Evolutionary conservation across 768 basidiomycete species (phyloP).

Genomic region (Pisolithus albus): DNA sequence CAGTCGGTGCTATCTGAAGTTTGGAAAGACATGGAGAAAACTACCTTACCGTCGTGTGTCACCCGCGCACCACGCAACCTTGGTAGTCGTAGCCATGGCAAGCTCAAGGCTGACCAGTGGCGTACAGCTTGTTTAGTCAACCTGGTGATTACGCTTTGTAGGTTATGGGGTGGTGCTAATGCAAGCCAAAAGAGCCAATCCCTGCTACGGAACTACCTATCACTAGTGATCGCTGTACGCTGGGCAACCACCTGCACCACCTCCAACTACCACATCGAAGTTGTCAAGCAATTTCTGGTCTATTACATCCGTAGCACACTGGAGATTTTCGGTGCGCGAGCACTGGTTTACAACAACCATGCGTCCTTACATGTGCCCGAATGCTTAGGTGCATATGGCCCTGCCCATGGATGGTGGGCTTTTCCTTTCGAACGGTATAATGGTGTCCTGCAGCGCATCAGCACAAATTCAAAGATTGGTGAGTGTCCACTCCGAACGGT

Average conservation of each 20-base stretch:
- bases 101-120: slow-evolving; percentile 28
- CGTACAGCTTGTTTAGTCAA: slow-evolving; percentile 16
- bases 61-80: slow-evolving; percentile 25
- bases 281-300: not conserved
- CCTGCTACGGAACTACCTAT: not conserved
- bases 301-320: not conserved
- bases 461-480: slow-evolving; percentile 30
- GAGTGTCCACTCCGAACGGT: no score
- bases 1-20: not conserved
- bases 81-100: slow-evolving; percentile 26
- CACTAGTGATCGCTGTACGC: not conserved
- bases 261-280: not conserved
- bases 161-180: slow-evolving; percentile 20
- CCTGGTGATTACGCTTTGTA: slow-evolving; percentile 23
- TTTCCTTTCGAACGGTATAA: slow-evolving; percentile 28
- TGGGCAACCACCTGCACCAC: not conserved
- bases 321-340: not conserved
- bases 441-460: slow-evolving; percentile 22
- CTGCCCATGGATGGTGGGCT: slow-evolving; percentile 21
- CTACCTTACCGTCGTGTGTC: slow-evolving; percentile 15
- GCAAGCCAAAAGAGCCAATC: not conserved
- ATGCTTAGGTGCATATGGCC: slow-evolving; percentile 23
- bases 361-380: slow-evolving; percentile 31
- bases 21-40: slow-evolving; percentile 3
- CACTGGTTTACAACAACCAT: slow-evolving; percentile 29